Evolutionary conservation across 192 early-diverging fungal species (phyloP), one percentile per base, ranked within the genome.

Genomic region (Powellomyces hirtus): DNA sequence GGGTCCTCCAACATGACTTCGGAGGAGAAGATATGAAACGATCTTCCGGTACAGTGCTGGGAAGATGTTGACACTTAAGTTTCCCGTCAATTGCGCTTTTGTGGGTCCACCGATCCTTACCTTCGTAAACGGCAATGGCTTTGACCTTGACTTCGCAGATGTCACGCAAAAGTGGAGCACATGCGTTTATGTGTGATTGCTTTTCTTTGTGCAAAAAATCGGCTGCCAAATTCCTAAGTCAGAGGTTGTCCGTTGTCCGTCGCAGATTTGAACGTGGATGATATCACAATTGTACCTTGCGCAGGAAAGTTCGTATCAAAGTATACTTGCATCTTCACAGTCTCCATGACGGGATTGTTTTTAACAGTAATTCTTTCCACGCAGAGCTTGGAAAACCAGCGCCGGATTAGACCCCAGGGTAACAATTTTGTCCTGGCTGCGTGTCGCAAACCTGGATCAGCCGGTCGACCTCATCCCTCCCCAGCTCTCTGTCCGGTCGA

Each of bases 231-330:
- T n/a, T n/a, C 40, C 40, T 18, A 13, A 18, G 40, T 42, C 7
- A 26, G 49, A 10, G 62, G 46, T n/a, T 49, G 18, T 40, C 26
- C 10, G 20, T 20, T 26, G 46, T 27, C 10, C 68, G 27, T 2
- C 8, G 16, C 45, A 18, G 10, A 42, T 8, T n/a, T 42, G 40
- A 42, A 8, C 40, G 18, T 18, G 40, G 40, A 1, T 44, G 24
- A 52, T 34, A 45, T 38, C 14, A 36, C 6, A 20, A 44, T 31
- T 35, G 22, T 35, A 84, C 85, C 77, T 72, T 87, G 85, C 1
- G 80, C 74, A 20, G 85, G 77, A 67, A 87, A 87, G 64, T 78
- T 80, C 7, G 82, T 78, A 68, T 87, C 85, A 68, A 87, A 87
- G 71, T 87, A 87, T 5, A 87, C 85, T 59, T 87, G 85, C 78